Evolutionary conservation across 306 rosid species (phyloP), one percentile per base, ranked within the genome.

Genomic region (Elaeagnus macrophylla): DNA sequence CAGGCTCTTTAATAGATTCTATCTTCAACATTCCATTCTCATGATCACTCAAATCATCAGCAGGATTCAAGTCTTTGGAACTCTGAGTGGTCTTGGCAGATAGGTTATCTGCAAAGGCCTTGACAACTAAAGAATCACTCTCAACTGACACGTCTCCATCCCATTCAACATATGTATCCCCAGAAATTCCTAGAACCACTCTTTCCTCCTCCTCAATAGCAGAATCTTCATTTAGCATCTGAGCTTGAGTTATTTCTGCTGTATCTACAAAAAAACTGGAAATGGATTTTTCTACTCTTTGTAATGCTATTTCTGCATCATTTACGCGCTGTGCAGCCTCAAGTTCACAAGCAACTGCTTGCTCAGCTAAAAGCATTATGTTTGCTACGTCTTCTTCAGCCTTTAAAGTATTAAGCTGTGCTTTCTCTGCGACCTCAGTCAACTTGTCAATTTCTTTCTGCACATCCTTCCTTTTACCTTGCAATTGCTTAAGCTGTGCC

Each of bases 341-440:
- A 62, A 93, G 80, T 81, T 93, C 99, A 48, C 69, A 65, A 1
- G 96, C 96, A 82, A 93, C 99, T 40, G 99, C 96, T 71, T 84
- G 85, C 79, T 93, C 96, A 6, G 99, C 99, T 64, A 87, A 77
- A 69, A 71, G 79, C 99, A 93, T 93, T 78, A 93, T 73, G 66
- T 75, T 81, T 18, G 89, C 45, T 15, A 93, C 99, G 61, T 81
- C 95, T 69, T 87, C 96, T 66, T 93, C 99, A 6, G 90, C 89
- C 70, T 87, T 87, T 69, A 73, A 77, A 37, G 94, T 82, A 75
- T 56, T 66, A 71, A 81, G 47, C 63, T 87, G 96, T 17, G 78
- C 65, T 66, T 67, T 85, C 75, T 84, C 94, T 9, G 99, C 94
- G 37, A 75, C 19, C 69, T 70, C 89, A 57, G 79, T 88, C 78